A percentile compares a stretch with the other conserved stretches of the same genome.
phyloP scores from a whole-genome alignment of 345 rosid species.

The Lenwebbia sp. region DNA sequence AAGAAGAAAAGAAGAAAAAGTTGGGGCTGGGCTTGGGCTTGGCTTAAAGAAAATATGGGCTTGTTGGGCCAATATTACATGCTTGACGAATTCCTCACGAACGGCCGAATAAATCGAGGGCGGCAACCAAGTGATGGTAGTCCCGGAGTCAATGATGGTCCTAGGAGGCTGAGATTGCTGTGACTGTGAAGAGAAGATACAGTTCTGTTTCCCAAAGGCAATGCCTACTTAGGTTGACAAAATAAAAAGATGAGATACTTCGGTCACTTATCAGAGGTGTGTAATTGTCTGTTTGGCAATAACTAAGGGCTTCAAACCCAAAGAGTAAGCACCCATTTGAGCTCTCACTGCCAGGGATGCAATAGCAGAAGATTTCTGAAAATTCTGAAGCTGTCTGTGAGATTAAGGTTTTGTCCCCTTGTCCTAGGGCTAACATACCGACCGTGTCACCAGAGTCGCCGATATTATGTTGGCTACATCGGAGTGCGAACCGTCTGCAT shows the following conservation, averaged over 20 bases:
- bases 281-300: neutral
- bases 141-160: slow-evolving; percentile 14
- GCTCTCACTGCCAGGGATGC: slow-evolving; percentile 11
- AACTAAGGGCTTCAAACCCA: neutral
- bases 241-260: neutral
- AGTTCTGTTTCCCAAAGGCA: slow-evolving; percentile 1
- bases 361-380: slow-evolving; percentile 5
- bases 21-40: too few relatives aligned
- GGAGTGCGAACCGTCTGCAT: neutral
- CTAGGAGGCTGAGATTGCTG: neutral
- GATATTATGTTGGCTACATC: slow-evolving; percentile 4
- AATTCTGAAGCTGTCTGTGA: neutral
- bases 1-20: too few relatives aligned
- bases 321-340: slow-evolving; percentile 10
- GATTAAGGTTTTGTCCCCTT: neutral
- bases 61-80: too few relatives aligned
- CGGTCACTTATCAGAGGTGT: neutral
- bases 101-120: neutral
- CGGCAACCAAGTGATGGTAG: slow-evolving; percentile 6
- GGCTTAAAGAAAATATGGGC: too few relatives aligned
- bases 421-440: slow-evolving; percentile 11
- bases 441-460: neutral
- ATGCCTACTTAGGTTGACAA: slow-evolving; percentile 4
- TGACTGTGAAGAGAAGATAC: neutral
- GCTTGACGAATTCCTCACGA: neutral